Conservation (phyloP, 176 grass and related monocot species). For the Aegilops tauschii region DNA sequence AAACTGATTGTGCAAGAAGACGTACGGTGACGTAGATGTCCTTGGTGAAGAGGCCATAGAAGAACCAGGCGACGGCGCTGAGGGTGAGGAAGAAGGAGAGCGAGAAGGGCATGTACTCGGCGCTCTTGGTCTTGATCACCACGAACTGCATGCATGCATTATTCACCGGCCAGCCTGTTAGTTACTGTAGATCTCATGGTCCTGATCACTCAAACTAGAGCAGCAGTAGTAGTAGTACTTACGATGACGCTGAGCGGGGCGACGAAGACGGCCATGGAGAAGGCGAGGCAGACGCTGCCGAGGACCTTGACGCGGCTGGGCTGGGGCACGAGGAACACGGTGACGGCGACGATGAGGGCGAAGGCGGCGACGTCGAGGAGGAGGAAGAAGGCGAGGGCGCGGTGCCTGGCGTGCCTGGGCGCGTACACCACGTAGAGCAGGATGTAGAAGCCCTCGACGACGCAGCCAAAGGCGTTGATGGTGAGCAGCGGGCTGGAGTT, state of each 20-base stretch:
- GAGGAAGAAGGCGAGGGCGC: slow-evolving; percentile 47
- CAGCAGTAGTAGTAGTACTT: neutral
- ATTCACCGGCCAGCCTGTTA: neutral
- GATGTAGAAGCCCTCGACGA: slow-evolving; percentile 71
- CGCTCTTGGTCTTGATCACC: slow-evolving; percentile 79
- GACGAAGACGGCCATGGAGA: slow-evolving; percentile 87
- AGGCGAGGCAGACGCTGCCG: slow-evolving; percentile 78
- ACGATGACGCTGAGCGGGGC: slow-evolving; percentile 94
- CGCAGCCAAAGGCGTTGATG: slow-evolving; percentile 77
- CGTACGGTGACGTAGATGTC: slow-evolving; percentile 67
- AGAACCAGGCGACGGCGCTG: slow-evolving; percentile 77
- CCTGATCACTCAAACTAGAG: neutral
- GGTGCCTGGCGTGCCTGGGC: slow-evolving; percentile 29
- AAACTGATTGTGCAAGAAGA: neutral
- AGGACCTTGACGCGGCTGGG: slow-evolving; percentile 54
- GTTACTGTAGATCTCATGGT: neutral
- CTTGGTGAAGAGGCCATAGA: slow-evolving; percentile 71
- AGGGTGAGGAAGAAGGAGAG: slow-evolving; percentile 82
- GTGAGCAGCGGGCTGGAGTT: slow-evolving; percentile 67
- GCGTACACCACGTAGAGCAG: slow-evolving; percentile 68
- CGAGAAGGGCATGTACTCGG: slow-evolving; percentile 87
- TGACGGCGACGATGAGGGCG: slow-evolving; percentile 46
- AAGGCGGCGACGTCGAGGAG: slow-evolving; percentile 74
- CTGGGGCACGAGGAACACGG: slow-evolving; percentile 35
- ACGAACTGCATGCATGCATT: slow-evolving; percentile 39